phyloP scores from a whole-genome alignment of 495 filamentous ascomycete species.

The Hyaloscypha variabilis region DNA sequence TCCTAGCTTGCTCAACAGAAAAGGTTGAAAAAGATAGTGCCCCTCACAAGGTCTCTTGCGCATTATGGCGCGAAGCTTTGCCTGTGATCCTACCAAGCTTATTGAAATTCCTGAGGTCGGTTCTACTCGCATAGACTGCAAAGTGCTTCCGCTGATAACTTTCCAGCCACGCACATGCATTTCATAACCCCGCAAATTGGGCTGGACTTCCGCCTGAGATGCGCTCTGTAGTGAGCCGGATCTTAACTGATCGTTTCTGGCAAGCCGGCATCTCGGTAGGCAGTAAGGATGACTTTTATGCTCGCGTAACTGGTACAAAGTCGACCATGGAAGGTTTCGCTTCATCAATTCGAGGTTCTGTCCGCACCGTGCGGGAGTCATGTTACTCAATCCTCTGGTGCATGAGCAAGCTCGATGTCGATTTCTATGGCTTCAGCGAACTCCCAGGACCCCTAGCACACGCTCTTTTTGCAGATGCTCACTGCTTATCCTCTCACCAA shows the following conservation, averaged over 20 bases:
- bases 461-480: conserved; percentile 81
- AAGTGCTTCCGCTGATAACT: background rate
- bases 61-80: conserved; percentile 81
- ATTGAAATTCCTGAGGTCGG: conserved; percentile 66
- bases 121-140: background rate
- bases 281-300: conserved; percentile 95
- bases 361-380: conserved; percentile 86
- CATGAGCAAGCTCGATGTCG: conserved; percentile 82
- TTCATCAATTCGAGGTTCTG: conserved; percentile 85
- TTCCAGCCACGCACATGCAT: conserved; percentile 83
- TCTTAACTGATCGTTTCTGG: conserved; percentile 97
- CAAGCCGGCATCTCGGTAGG: conserved; percentile 96
- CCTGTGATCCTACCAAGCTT: conserved; percentile 84
- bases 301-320: conserved; percentile 84
- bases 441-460: conserved; percentile 83
- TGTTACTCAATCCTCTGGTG: conserved; percentile 93
- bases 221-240: conserved; percentile 73
- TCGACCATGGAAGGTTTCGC: conserved; percentile 90
- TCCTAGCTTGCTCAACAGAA: conserved; percentile 87
- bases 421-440: conserved; percentile 87
- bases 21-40: conserved; percentile 72
- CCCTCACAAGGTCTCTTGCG: conserved; percentile 69
- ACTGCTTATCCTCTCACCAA: conserved; percentile 88
- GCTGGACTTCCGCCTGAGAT: conserved; percentile 74
- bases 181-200: conserved; percentile 88